Base-by-base conservation (phyloP, 2,329 filamentous ascomycete species). In the Xylogone sp. region DNA sequence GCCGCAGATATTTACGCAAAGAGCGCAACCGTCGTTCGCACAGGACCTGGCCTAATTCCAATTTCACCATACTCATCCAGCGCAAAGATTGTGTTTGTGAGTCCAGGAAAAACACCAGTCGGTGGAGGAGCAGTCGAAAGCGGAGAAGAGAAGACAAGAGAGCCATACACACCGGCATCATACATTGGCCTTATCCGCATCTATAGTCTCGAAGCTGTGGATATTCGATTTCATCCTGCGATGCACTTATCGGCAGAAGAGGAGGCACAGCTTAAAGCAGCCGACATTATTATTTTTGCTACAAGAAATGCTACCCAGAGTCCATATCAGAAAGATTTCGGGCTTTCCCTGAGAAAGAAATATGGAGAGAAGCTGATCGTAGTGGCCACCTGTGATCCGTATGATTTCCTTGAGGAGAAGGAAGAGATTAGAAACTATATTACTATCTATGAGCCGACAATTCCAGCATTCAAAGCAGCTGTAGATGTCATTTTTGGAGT, bases 401-500 rank as follows among this genome's bases (percentile, higher is more conserved):
- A 74, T 50, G 73, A 75, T 53, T 73, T 75, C 21, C 57, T 75
- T 3, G 63, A 71, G 20, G 65, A 66, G 9, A 51, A 53, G 16
- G 44, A 54, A 1, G 45, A 54, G 2, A 62, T 72, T 24, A 63
- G 64, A 48, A 74, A 72, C 18, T 74, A 74, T 46, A 64, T 75
- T 29, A 59, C 70, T 5, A 74, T 69, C 5, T 74, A 75, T 48
- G 72, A 75, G 47, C 72, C 72, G 13, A 75, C 70, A 0, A 47
- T 65, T 12, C 69, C 71, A 44, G 71, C 72, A 3, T 75, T 74
- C 50, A 56, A 61, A 19, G 66, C 69, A 9, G 71, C 70, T 6
- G 59, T 65, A 3, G 60, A 68, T 45, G 59, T 71, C 4, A 68
- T 75, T 18, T 75, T 74, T 50, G 70, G 71, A 9, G 43, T 51